phyloP scores from a whole-genome alignment of 352 stramenopile genomes.

The Globisporangium middletonii region DNA sequence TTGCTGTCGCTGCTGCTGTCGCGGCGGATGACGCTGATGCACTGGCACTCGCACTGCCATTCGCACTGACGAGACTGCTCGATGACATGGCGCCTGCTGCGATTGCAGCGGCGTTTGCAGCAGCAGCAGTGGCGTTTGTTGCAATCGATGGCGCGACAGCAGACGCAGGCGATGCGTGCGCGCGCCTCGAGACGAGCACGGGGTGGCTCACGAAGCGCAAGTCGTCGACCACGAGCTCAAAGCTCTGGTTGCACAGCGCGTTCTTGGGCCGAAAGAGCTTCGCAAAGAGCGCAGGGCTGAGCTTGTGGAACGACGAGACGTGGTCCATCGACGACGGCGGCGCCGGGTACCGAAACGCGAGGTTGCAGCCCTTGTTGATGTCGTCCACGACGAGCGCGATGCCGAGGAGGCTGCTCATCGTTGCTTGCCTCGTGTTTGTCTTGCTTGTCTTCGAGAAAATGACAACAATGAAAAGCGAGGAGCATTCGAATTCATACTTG shows the following conservation, averaged over 20 bases:
- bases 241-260: conserved; percentile 80
- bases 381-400: conserved; percentile 85
- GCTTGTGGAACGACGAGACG: conserved; percentile 68
- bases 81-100: not conserved
- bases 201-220: conserved; percentile 84
- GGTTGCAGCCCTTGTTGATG: conserved; percentile 84
- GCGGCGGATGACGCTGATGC: not conserved
- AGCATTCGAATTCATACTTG: not conserved
- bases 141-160: not conserved
- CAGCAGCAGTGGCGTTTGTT: not conserved
- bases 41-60: no score
- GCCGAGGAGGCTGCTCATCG: conserved; percentile 44
- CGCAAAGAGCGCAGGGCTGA: conserved; percentile 68
- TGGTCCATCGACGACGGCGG: conserved; percentile 32
- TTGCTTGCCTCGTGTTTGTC: not conserved
- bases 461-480: not conserved
- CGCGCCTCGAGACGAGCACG: conserved; percentile 55
- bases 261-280: conserved; percentile 89
- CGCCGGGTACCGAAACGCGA: conserved; percentile 80
- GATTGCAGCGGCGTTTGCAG: not conserved
- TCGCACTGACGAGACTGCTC: not conserved
- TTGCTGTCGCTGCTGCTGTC: not conserved
- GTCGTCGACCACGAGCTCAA: conserved; percentile 85
- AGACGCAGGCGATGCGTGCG: conserved; percentile 5
- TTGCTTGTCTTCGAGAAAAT: not conserved